A percentile compares a stretch with the other conserved stretches of the same genome.
phyloP scores from a whole-genome alignment of 371 early-diverging fungal species.

The Mortierella sp. region DNA sequence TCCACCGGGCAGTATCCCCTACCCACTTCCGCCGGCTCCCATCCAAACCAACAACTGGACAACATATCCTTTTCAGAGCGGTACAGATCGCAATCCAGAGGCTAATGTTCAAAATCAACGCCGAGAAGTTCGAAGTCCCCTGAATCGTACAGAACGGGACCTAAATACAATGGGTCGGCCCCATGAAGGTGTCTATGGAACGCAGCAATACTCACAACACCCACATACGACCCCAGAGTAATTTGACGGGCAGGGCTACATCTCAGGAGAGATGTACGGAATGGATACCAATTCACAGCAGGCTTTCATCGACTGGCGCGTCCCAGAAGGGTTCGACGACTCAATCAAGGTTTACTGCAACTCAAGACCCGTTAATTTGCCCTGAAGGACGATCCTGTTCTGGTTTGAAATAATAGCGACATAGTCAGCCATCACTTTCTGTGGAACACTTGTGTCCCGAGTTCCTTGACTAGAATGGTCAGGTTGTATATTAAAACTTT shows the following conservation, averaged over 20 bases:
- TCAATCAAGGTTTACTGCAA: too few species aligned
- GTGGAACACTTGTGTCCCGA: too few species aligned
- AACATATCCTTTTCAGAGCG: neutral
- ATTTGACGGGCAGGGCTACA: too few species aligned
- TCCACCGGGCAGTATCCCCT: neutral
- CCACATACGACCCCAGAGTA: neutral
- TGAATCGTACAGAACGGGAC: neutral
- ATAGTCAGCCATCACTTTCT: too few species aligned
- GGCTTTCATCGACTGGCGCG: too few species aligned
- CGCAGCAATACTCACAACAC: neutral
- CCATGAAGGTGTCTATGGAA: neutral
- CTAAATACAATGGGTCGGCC: neutral
- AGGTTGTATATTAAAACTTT: too few species aligned
- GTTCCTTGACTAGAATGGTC: too few species aligned
- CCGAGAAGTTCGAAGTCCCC: neutral
- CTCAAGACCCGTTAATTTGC: too few species aligned
- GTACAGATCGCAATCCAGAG: neutral
- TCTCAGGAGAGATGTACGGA: neutral
- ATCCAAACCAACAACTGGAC: neutral
- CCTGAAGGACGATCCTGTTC: too few species aligned
- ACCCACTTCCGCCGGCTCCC: neutral
- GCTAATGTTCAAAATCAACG: neutral
- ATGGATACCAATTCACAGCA: neutral
- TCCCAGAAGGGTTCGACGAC: too few species aligned
- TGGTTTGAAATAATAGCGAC: too few species aligned